These are phyloP conservation scores for Mortierella sp. DNA, from an alignment of 371 early-diverging fungal genomes.

Conservation along the genomic window DNA sequence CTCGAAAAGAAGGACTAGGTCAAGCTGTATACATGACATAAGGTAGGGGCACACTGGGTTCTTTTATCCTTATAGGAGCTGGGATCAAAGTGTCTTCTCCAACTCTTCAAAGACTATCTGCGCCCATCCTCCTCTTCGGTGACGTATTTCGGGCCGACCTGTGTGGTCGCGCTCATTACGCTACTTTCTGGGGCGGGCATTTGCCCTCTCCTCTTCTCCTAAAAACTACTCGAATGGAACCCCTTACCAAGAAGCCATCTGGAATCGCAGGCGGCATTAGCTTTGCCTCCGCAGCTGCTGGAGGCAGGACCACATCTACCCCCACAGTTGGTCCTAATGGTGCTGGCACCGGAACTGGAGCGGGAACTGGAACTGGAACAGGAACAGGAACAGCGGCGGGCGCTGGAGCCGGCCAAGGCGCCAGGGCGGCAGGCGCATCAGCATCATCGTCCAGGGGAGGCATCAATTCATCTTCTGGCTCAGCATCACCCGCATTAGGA, in stretches of 20 bases:
- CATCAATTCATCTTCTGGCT: constrained; percentile 7
- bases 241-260: constrained; percentile 41
- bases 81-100: too few relatives aligned
- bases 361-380: constrained; percentile 4
- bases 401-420: neutral
- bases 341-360: constrained; percentile 5
- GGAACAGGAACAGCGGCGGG: neutral
- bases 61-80: too few relatives aligned
- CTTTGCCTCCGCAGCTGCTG: constrained; percentile 45
- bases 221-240: constrained; percentile 19
- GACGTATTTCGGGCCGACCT: too few relatives aligned
- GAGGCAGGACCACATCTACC: constrained; percentile 9
- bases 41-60: too few relatives aligned
- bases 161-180: too few relatives aligned
- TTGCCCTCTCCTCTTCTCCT: too few relatives aligned
- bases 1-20: too few relatives aligned
- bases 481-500: constrained; percentile 20
- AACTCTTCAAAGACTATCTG: too few relatives aligned
- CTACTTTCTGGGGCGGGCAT: too few relatives aligned
- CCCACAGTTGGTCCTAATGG: neutral
- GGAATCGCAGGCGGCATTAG: constrained; percentile 12
- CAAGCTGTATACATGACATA: too few relatives aligned
- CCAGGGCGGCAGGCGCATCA: neutral
- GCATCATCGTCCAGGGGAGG: constrained; percentile 15
- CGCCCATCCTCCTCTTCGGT: too few relatives aligned